A percentile compares a stretch with the other conserved stretches of the same genome.
These are phyloP conservation scores for Boletus sp. DNA, from an alignment of 1,284 basidiomycete genomes.

Conservation along the genomic window DNA sequence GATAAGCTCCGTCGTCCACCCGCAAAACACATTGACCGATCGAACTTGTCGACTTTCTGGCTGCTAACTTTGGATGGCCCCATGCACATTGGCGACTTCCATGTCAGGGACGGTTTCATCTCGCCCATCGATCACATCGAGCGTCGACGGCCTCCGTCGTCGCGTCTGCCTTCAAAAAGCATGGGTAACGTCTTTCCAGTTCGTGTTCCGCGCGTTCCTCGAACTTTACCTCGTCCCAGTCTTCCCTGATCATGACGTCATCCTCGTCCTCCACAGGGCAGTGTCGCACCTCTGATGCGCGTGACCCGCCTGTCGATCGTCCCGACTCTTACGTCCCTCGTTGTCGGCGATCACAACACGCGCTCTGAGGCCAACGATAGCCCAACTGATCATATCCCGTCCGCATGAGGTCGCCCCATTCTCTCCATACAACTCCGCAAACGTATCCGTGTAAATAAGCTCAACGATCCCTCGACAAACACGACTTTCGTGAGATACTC, in stretches of 20 bases:
- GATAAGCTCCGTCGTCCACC: constrained; percentile 20
- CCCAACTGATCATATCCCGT: constrained; percentile 7
- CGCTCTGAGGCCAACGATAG: constrained; percentile 10
- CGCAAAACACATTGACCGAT: constrained; percentile 25
- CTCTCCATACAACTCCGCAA: background rate
- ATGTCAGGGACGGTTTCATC: constrained; percentile 5
- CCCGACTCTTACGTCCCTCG: constrained; percentile 19
- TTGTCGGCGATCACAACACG: constrained; percentile 30
- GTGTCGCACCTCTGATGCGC: background rate
- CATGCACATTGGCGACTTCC: constrained; percentile 2
- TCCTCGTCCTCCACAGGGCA: background rate
- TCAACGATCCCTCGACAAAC: background rate
- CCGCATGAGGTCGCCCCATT: constrained; percentile 1
- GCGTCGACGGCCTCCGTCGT: constrained; percentile 4
- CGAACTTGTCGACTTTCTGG: background rate
- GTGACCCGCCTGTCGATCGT: constrained; percentile 6
- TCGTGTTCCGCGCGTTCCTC: background rate
- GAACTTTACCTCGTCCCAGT: background rate
- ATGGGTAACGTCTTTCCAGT: constrained; percentile 9
- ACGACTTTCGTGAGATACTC: no score
- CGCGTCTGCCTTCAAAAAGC: background rate
- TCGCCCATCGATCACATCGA: constrained; percentile 10
- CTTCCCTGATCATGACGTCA: constrained; percentile 11
- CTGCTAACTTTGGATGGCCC: background rate
- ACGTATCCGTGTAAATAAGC: background rate